Percentiles rank a stretch among this genome's conserved stretches.
Conservation (phyloP, 306 rosid genomes). For the Elaeagnus macrophylla region DNA sequence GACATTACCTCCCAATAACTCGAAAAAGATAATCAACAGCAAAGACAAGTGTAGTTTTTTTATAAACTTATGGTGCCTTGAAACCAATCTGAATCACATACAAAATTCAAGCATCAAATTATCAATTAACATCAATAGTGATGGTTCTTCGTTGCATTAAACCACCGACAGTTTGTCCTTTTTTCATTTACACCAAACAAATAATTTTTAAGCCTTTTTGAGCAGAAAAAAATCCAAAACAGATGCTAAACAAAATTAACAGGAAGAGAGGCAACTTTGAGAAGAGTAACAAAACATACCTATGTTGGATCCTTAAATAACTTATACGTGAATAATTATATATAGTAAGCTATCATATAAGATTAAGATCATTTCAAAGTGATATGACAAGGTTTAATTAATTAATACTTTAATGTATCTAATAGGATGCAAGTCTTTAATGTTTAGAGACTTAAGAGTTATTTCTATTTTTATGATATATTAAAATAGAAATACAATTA, state of each 20-base stretch:
- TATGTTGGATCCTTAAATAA: too few relatives aligned
- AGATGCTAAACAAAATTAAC: constrained; percentile 1
- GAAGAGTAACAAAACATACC: constrained; percentile 29
- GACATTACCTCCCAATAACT: constrained; percentile 41
- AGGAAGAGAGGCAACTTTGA: background rate
- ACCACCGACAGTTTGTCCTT: background rate
- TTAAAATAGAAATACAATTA: too few relatives aligned
- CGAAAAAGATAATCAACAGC: constrained; percentile 80
- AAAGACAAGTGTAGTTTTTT: constrained; percentile 90
- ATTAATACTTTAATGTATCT: too few relatives aligned
- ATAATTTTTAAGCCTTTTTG: background rate
- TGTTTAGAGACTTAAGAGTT: too few relatives aligned
- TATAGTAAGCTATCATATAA: too few relatives aligned
- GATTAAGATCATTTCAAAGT: too few relatives aligned
- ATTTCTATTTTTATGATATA: too few relatives aligned
- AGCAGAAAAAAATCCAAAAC: background rate
- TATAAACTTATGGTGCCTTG: constrained; percentile 97
- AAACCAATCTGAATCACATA: constrained; percentile 68
- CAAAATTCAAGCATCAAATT: constrained; percentile 7
- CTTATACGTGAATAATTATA: too few relatives aligned
- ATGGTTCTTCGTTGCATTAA: background rate
- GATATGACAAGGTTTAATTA: too few relatives aligned
- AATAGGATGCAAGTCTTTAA: too few relatives aligned
- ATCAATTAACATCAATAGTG: background rate
- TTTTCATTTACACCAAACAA: background rate